A percentile compares a stretch with the other conserved stretches of the same genome.
These are phyloP conservation scores for Pseudonitzschia delicatissima DNA, from an alignment of 108 stramenopile species.

Conservation along the genomic window DNA sequence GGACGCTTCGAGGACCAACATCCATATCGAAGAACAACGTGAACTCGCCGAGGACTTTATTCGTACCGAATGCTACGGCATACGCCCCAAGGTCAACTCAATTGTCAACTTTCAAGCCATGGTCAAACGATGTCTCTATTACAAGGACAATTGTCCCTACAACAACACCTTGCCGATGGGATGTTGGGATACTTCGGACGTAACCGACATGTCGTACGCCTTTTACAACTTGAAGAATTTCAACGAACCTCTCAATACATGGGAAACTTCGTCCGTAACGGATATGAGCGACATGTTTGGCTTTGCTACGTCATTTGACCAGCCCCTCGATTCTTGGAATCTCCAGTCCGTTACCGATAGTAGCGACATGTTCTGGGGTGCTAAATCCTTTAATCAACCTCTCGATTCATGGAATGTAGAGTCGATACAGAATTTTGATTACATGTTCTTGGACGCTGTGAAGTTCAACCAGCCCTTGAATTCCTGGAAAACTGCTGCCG, in stretches of 20 bases:
- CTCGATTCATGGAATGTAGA: not conserved
- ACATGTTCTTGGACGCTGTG: not conserved
- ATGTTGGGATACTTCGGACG: not conserved
- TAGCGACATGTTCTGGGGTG: not conserved
- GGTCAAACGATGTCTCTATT: too few relatives aligned
- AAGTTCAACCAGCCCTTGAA: not conserved
- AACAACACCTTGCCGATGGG: too few relatives aligned
- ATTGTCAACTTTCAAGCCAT: too few relatives aligned
- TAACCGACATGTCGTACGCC: not conserved
- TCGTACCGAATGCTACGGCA: too few relatives aligned
- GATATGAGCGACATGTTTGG: not conserved
- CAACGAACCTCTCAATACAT: not conserved
- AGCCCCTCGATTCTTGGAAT: not conserved
- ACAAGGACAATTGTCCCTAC: too few relatives aligned
- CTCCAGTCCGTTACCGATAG: not conserved
- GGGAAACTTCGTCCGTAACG: conserved; percentile 2
- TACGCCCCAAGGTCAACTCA: too few relatives aligned
- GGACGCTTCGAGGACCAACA: too few relatives aligned
- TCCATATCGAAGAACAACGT: too few relatives aligned
- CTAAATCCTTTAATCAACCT: not conserved
- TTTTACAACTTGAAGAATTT: not conserved
- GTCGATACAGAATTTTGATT: not conserved
- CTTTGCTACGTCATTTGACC: not conserved
- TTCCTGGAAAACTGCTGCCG: not conserved
- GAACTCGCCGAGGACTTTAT: too few relatives aligned